Evolutionary conservation across 148 eudicot genomes (phyloP).

Genomic region (Polygonum maritimum): DNA sequence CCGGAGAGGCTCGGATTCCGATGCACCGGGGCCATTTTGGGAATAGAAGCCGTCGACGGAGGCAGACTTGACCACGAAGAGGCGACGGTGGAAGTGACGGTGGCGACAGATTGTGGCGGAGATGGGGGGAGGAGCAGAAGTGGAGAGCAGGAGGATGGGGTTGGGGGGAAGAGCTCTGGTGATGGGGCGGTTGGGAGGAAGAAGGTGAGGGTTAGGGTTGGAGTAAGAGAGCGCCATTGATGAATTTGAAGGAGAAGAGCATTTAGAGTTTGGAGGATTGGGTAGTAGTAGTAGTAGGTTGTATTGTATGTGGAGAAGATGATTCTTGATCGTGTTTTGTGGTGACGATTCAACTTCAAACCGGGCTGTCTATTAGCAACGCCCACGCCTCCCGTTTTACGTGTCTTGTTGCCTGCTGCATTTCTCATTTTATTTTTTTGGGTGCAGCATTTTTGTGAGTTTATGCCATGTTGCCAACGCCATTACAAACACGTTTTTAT

Average conservation of each 20-base stretch:
- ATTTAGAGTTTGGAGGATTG: not conserved
- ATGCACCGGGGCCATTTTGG: not conserved
- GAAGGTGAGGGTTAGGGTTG: constrained; percentile 14
- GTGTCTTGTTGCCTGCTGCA: no score
- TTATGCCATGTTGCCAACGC: no score
- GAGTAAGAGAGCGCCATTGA: constrained; percentile 33
- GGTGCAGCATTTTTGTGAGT: no score
- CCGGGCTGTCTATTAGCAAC: not conserved
- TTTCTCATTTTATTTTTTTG: no score
- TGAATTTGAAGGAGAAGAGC: constrained; percentile 10
- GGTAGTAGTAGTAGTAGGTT: not conserved
- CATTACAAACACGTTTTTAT: no score
- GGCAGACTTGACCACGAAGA: constrained; percentile 27
- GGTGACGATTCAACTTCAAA: not conserved
- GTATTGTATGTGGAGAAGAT: not conserved
- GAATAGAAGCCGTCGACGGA: constrained; percentile 38
- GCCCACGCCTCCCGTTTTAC: not conserved
- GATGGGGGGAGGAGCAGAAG: not conserved
- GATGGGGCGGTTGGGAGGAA: constrained; percentile 11
- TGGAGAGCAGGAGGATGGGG: constrained; percentile 9
- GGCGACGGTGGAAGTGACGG: constrained; percentile 4
- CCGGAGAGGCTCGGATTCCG: not conserved
- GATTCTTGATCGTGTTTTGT: not conserved
- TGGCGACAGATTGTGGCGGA: constrained; percentile 1
- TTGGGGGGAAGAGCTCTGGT: constrained; percentile 1